Evolutionary conservation across 108 stramenopile genomes (phyloP).

Genomic region (Stephanodiscus triporus): DNA sequence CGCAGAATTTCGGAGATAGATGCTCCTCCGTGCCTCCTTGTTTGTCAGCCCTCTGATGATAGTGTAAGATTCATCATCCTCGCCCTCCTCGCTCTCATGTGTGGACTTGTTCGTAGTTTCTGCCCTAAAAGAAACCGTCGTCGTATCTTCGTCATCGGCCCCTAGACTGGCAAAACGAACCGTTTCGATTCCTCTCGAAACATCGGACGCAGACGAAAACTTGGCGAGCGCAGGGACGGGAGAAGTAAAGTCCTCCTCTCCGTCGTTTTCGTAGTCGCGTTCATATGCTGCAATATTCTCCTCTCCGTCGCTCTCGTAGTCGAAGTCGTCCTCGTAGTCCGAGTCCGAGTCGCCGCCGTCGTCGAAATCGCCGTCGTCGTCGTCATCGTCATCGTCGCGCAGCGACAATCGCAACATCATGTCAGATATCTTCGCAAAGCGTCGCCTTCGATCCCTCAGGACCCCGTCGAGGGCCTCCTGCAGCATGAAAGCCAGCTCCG

Average conservation of each 20-base stretch:
- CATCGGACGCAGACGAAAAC: too few relatives aligned
- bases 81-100: slow-evolving; percentile 4
- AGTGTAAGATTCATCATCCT: slow-evolving; percentile 11
- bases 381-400: slow-evolving; percentile 12
- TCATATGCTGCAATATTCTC: too few relatives aligned
- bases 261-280: slow-evolving; percentile 23
- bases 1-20: slow-evolving; percentile 35
- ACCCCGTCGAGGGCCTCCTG: slow-evolving; percentile 26
- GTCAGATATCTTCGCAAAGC: slow-evolving; percentile 17
- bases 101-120: not conserved
- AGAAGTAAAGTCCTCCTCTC: slow-evolving; percentile 29
- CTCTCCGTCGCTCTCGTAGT: slow-evolving; percentile 20
- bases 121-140: not conserved
- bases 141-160: slow-evolving; percentile 7
- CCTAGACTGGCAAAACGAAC: slow-evolving; percentile 3
- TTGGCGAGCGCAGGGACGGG: too few relatives aligned
- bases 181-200: slow-evolving; percentile 1
- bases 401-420: slow-evolving; percentile 13
- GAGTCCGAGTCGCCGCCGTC: slow-evolving; percentile 28
- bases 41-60: slow-evolving; percentile 38
- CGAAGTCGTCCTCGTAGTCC: slow-evolving; percentile 27
- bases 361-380: slow-evolving; percentile 28
- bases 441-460: slow-evolving; percentile 20
- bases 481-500: slow-evolving; percentile 30
- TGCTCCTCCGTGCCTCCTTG: slow-evolving; percentile 20